These are phyloP conservation scores for Tulasnella sp. DNA, from an alignment of 768 basidiomycete genomes.

Conservation along the genomic window DNA sequence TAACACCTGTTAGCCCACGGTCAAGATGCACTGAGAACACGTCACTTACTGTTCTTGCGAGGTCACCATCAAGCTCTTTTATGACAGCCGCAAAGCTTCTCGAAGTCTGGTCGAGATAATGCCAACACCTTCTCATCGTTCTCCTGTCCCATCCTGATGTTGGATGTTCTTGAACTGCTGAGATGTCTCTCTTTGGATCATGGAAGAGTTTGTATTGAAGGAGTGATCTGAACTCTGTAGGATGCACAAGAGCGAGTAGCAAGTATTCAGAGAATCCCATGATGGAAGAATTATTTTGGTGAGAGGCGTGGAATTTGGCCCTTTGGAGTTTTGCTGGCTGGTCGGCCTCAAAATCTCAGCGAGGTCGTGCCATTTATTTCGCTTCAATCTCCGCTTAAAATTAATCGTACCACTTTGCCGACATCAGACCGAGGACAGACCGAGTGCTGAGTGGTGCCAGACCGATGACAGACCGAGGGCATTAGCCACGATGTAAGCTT, in stretches of 20 bases:
- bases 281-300: constrained; percentile 14
- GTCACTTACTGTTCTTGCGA: constrained; percentile 64
- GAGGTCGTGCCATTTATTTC: no score
- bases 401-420: no score
- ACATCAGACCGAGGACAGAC: no score
- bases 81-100: constrained; percentile 87
- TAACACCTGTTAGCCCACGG: no score
- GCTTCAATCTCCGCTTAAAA: no score
- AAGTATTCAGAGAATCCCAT: constrained; percentile 54
- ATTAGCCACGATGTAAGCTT: no score
- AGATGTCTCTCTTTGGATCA: constrained; percentile 71
- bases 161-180: constrained; percentile 52
- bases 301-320: no score
- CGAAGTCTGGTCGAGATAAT: constrained; percentile 75
- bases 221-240: constrained; percentile 69
- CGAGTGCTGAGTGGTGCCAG: no score
- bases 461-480: no score
- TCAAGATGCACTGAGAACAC: constrained; percentile 1
- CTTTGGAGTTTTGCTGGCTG: no score
- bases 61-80: constrained; percentile 89
- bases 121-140: constrained; percentile 83
- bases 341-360: no score
- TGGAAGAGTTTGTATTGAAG: constrained; percentile 75
- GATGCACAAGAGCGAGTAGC: constrained; percentile 59
- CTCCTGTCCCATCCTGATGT: constrained; percentile 79